Evolutionary conservation across 176 grass and related monocot species (phyloP), one percentile per base, ranked within the genome.

Genomic region (Puccinellia tenuiflora): DNA sequence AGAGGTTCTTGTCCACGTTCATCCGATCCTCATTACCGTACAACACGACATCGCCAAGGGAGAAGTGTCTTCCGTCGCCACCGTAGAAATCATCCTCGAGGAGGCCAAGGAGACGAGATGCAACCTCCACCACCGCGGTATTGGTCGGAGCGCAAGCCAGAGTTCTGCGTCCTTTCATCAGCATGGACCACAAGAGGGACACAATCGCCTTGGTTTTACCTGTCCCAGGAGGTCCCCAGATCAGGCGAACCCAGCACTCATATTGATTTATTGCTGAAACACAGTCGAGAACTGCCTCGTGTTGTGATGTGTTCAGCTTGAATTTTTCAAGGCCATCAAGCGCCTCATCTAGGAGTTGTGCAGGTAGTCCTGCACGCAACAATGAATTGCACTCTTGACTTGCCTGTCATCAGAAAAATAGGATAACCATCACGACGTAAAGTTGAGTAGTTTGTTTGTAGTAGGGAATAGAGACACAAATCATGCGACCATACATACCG

Each of bases 211-310:
- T 92, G 22, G 92, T 95, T 75, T 92, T 95, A 22, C 90, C 92
- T 16, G 92, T 92, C 6, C 92, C 87, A 3, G 92, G 92, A 20
- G 90, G 90, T 5, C 92, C 92, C 90, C 85, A 94, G 29, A 94
- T 90, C 7, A 92, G 85, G 43, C 86, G 88, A 14, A 92, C 68
- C 21, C 37, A 26, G 73, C 21, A 55, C n/a, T 52, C 14, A 5
- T 22, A 2, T 55, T 55, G 52, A 43, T 77, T 55, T 35, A 64
- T 25, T 46, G 85, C 87, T 34, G 82, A 81, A 33, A 92, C 64
- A 55, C 90, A 88, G 81, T 15, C 60, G 7, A 52, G 6, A 31
- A 90, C 22, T 29, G 92, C 87, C n/a, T 42, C 45, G 10, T 29
- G 7, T 37, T 92, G 87, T 52, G 92, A 90, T 4, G 81, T 77